phyloP scores from a whole-genome alignment of 306 rosid species.

The Vigna reflexopilosa region DNA sequence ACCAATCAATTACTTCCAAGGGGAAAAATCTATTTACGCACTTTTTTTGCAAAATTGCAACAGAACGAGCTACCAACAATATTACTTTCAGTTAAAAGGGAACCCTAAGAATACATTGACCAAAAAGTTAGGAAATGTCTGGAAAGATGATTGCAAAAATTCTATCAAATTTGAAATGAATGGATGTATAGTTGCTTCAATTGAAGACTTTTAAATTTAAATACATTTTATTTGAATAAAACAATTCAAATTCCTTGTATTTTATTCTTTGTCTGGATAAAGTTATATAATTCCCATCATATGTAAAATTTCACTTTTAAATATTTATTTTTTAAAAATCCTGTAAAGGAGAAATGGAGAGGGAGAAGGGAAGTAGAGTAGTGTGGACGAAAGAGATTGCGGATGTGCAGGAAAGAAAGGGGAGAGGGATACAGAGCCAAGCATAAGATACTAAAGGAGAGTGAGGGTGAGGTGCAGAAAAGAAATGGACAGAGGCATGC shows the following conservation, averaged over 20 bases:
- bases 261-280: neutral
- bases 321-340: neutral
- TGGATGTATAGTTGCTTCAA: neutral
- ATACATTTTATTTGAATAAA: neutral
- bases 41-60: neutral
- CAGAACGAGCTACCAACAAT: constrained; percentile 34
- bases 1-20: constrained; percentile 26
- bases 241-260: neutral
- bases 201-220: neutral
- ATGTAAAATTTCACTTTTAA: neutral
- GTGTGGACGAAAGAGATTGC: neutral
- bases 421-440: neutral
- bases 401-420: neutral
- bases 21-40: constrained; percentile 13
- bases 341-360: neutral
- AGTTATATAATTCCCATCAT: neutral
- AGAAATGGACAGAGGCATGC: neutral
- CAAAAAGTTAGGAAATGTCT: neutral
- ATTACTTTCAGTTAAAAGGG: constrained; percentile 31
- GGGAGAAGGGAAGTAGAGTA: neutral
- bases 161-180: neutral
- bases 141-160: neutral
- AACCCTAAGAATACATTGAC: constrained; percentile 33
- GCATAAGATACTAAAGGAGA: neutral
- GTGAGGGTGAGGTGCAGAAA: neutral